Evolutionary conservation across 2,329 filamentous ascomycete species (phyloP), one percentile per base, ranked within the genome.

Genomic region (Trichoderma sp.): DNA sequence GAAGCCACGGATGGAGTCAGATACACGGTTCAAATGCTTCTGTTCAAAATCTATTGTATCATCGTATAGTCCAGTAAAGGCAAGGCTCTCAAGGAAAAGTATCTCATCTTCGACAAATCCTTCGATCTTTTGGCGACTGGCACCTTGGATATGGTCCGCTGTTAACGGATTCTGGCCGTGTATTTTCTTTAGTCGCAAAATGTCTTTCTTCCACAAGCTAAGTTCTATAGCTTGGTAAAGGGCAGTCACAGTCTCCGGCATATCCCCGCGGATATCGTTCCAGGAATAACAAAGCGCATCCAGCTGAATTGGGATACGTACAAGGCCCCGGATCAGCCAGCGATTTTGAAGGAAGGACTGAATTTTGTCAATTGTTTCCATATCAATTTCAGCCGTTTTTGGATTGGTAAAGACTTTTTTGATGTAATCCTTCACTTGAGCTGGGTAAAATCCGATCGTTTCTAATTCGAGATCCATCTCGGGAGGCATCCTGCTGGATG

Each of bases 241-340:
- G 11, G 29, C 60, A 12, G 72, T 56, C 72, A 75, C 69, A 3
- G 63, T 75, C 27, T 35, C 11, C 16, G 50, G 50, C 29, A 33
- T 75, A n/a, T n/a, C n/a, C 12, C 33, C 14, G 31, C n/a, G 16
- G 24, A 79, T 71, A 31, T 79, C 75, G 0, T 81, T 75, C 85
- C 84, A 87, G 18, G 71, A 82, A 63, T 79, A 84, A 75, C 85
- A 87, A 29, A 87, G 74, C 1, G 85, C 86, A 79, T 87, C 86
- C 0, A 88, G 79, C 67, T 84, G 85, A 75, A 87, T 84, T 0
- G 85, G 86, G 59, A 87, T 86, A n/a, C 81, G 84, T 3, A 85
- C 80, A 33, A 87, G 81, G 6, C 77, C 80, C 65, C 83, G 77
- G 11, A 87, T 79, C 7, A 85, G 77, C 72, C 29, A 67, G 75